These are phyloP conservation scores for Dothistroma pini DNA, from an alignment of 2,329 filamentous ascomycete genomes.

Conservation along the genomic window DNA sequence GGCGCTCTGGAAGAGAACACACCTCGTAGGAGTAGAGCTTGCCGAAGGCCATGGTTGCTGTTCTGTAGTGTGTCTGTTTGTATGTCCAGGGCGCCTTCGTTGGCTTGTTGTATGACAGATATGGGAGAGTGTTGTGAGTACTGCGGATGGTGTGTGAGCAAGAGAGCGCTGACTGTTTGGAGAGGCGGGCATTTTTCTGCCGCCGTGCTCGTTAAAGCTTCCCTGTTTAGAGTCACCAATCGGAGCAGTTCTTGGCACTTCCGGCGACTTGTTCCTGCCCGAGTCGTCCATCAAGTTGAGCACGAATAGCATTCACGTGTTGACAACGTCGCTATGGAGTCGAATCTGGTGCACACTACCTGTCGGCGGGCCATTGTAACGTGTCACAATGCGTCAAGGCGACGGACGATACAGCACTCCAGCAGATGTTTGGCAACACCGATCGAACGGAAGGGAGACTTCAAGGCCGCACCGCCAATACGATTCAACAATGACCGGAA, in stretches of 20 bases:
- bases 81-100: slow-evolving; percentile 30
- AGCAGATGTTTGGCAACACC: slow-evolving; percentile 30
- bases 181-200: background rate
- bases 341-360: slow-evolving; percentile 28
- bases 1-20: no score
- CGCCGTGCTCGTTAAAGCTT: background rate
- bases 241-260: background rate
- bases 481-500: slow-evolving; percentile 25
- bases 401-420: slow-evolving; percentile 23
- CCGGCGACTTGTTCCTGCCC: background rate
- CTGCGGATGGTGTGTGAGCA: slow-evolving; percentile 1
- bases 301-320: background rate
- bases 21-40: slow-evolving; percentile 91
- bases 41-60: slow-evolving; percentile 62
- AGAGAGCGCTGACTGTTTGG: background rate
- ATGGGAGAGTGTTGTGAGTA: slow-evolving; percentile 12
- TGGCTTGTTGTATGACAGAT: slow-evolving; percentile 22
- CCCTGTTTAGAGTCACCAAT: slow-evolving; percentile 1
- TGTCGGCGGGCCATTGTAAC: slow-evolving; percentile 30
- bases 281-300: background rate
- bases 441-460: slow-evolving; percentile 22
- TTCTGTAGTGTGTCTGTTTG: slow-evolving; percentile 12
- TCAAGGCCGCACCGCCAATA: slow-evolving; percentile 32
- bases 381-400: slow-evolving; percentile 21
- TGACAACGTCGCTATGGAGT: slow-evolving; percentile 28